Evolutionary conservation across 257 asterid genomes (phyloP).

Genomic region (Mitragyna speciosa): DNA sequence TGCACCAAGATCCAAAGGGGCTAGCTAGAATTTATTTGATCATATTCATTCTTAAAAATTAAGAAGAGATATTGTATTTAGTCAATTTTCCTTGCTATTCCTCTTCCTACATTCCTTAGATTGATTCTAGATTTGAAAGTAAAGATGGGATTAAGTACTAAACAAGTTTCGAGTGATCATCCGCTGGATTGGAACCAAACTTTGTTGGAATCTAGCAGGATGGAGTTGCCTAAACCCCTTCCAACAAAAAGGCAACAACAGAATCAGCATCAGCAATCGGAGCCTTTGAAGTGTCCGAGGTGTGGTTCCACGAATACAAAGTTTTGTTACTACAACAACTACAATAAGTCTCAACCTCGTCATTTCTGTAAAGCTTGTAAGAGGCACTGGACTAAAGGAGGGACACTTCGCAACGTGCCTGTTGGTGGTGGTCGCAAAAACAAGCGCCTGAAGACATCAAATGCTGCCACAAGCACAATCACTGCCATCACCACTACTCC

Average conservation of each 20-base stretch:
- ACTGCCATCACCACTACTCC: constrained; percentile 5
- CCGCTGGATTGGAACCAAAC: constrained; percentile 38
- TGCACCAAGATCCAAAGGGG: constrained; percentile 20
- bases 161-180: constrained; percentile 29
- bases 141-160: constrained; percentile 40
- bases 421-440: constrained; percentile 72
- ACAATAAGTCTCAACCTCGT: constrained; percentile 72
- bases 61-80: not conserved
- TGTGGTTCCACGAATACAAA: constrained; percentile 59
- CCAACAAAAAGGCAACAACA: constrained; percentile 26
- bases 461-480: constrained; percentile 7
- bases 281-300: constrained; percentile 63
- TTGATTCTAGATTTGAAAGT: not conserved
- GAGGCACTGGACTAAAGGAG: constrained; percentile 85
- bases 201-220: constrained; percentile 23
- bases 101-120: not conserved
- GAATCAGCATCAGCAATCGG: constrained; percentile 25
- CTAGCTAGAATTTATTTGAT: not conserved
- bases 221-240: constrained; percentile 38
- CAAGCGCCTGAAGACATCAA: constrained; percentile 50
- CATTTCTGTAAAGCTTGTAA: constrained; percentile 75
- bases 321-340: constrained; percentile 79
- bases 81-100: not conserved
- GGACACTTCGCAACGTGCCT: constrained; percentile 71
- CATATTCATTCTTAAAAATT: not conserved